Conservation (phyloP, 257 asterid species). For the Solanum dulcamara region DNA sequence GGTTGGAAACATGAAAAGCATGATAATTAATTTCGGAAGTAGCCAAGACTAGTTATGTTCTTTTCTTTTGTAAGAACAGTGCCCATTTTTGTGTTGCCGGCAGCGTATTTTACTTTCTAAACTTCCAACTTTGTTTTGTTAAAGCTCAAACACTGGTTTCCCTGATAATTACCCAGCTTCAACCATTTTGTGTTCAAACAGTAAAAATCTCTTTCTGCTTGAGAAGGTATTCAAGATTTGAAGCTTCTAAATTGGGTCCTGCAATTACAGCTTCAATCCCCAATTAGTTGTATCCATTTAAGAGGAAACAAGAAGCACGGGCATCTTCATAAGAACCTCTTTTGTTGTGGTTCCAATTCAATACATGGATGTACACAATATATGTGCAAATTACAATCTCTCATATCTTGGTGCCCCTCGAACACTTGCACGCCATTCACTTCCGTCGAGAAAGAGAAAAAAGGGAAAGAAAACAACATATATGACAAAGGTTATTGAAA, state of each 20-base stretch:
- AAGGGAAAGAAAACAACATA: background rate
- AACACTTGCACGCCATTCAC: background rate
- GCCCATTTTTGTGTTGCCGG: background rate
- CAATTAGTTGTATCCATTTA: no score
- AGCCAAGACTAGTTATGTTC: slow-evolving; percentile 30
- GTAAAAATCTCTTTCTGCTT: slow-evolving; percentile 4
- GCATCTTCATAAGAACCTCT: background rate
- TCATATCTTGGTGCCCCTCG: background rate
- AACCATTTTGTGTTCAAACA: background rate
- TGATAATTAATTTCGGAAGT: slow-evolving; percentile 37
- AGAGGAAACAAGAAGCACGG: no score
- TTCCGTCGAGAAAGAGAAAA: background rate
- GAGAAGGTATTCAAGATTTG: background rate
- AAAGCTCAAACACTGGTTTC: background rate
- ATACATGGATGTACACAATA: background rate
- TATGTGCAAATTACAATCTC: background rate
- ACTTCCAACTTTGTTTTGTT: background rate
- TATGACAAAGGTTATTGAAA: background rate
- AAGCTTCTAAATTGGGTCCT: background rate
- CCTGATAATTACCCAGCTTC: background rate
- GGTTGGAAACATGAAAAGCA: slow-evolving; percentile 54
- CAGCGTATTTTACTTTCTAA: background rate
- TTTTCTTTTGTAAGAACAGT: background rate
- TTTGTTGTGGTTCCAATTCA: no score
- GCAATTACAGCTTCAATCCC: background rate